Base-by-base conservation (phyloP, 139 green algal species). In the Chlorella sp. region DNA sequence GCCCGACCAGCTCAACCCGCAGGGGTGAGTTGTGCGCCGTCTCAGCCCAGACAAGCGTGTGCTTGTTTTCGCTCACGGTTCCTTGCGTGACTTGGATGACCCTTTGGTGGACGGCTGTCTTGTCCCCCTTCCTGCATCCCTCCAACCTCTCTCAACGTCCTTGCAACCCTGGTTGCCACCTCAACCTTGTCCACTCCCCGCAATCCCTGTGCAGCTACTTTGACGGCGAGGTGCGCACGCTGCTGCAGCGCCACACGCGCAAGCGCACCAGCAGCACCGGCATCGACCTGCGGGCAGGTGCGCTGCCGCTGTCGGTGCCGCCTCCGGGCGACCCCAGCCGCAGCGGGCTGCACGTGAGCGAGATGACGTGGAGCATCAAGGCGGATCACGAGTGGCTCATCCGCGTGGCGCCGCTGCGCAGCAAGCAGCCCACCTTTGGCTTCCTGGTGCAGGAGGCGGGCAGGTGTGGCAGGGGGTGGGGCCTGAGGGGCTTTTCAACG, bases 1-100 rank as follows among this genome's bases (percentile, higher is more conserved):
- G 0, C 94, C 95, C 0, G 94, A 98, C 80, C 90, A 95, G 86
- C 88, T 97, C 20, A 97, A 97, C 76, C 90, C 92, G 0, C 36
- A 87, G 20, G 94, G 94, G 65, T 91, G 81, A n/a, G 60, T 46
- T 30, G 51, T n/a, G n/a, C n/a, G n/a, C n/a, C n/a, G n/a, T n/a
- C n/a, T n/a, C n/a, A n/a, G n/a, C n/a, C n/a, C n/a, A n/a, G n/a
- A n/a, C n/a, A n/a, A n/a, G n/a, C n/a, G n/a, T n/a, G n/a, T n/a
- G n/a, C n/a, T n/a, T n/a, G n/a, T n/a, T n/a, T n/a, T n/a, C n/a
- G n/a, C n/a, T n/a, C n/a, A n/a, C n/a, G n/a, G n/a, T n/a, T n/a
- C n/a, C n/a, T n/a, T n/a, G n/a, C n/a, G n/a, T n/a, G n/a, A n/a
- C n/a, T n/a, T n/a, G n/a, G n/a, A n/a, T n/a, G n/a, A n/a, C n/a